These are phyloP conservation scores for Choiromyces venosus DNA, from an alignment of 495 filamentous ascomycete species.

Conservation along the genomic window DNA sequence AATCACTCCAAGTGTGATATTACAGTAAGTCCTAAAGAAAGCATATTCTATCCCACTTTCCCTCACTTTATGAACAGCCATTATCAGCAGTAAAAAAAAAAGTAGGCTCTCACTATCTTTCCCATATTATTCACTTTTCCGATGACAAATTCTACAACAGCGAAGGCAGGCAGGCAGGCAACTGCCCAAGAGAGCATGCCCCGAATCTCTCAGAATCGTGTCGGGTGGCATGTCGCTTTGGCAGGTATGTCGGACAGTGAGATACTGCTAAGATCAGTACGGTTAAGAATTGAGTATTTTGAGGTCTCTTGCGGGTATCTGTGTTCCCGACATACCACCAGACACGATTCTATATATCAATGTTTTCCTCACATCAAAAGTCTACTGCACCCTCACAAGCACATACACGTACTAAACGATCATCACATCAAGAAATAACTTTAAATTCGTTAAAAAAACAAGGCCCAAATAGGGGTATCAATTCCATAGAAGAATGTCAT, in stretches of 20 bases:
- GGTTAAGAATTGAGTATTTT: too few species aligned
- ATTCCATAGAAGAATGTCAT: constrained; percentile 1
- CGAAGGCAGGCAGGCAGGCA: neutral
- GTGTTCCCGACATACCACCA: too few species aligned
- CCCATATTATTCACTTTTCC: neutral
- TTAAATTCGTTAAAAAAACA: neutral
- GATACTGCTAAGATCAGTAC: too few species aligned
- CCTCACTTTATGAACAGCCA: neutral
- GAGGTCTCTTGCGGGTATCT: too few species aligned
- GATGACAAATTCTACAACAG: neutral
- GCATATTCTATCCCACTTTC: neutral
- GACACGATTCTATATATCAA: too few species aligned
- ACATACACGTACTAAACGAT: neutral
- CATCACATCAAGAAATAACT: neutral
- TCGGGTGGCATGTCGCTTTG: too few species aligned
- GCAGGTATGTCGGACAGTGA: too few species aligned
- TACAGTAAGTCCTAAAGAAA: neutral
- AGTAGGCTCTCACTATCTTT: neutral
- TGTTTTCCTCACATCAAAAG: neutral
- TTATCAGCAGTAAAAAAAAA: too few species aligned
- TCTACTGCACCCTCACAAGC: neutral
- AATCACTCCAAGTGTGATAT: neutral
- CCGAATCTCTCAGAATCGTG: too few species aligned
- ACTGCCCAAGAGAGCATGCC: too few species aligned
- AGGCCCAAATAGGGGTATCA: neutral